Base-by-base conservation (phyloP, 495 filamentous ascomycete genomes). In the Delitschia confertaspora region DNA sequence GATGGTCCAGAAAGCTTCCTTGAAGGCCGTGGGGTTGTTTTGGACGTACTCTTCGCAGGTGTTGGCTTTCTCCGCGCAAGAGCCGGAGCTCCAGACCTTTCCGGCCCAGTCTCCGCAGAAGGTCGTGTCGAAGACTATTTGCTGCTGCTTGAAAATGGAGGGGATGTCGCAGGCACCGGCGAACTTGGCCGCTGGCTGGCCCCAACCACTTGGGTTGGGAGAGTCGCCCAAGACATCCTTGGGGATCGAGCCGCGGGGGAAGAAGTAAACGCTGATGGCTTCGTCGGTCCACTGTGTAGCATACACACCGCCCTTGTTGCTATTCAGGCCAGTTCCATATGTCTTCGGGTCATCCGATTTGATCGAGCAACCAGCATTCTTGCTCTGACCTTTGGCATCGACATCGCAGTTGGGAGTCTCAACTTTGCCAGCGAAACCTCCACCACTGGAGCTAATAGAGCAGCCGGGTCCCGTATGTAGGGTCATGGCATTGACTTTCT, bases 41-140 rank as follows among this genome's bases (percentile, higher is more conserved):
- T 30, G 35, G 23, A 62, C 61, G 33, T 42, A 65, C 8, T 43
- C 53, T n/a, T 61, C 47, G 51, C 61, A 65, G 2, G 49, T 58
- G 9, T 33, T 27, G 17, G 48, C 51, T 11, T 56, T 55, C 4
- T 42, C 35, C 4, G 45, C 47, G 35, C 58, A 58, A 4, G 47
- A 42, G 32, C 46, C 35, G 21, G 23, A 41, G 16, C 14, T 36
- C 57, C 51, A 58, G 25, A 47, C 46, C 32, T 46, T 40, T 33
- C 59, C 59, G 31, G 59, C 59, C 59, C 59, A 61, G 16, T 49
- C 56, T 7, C 59, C 59, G 32, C 59, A 62, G 35, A 62, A 51
- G 8, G 55, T 56, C 2, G 51, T 59, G 36, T 62, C 55, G 33
- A 62, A 45, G 24, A 62, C 53, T 18, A 60, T 49, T 33, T 55